Conservation (phyloP, 2,329 filamentous ascomycete genomes). For the Lecanicillium sp. region DNA sequence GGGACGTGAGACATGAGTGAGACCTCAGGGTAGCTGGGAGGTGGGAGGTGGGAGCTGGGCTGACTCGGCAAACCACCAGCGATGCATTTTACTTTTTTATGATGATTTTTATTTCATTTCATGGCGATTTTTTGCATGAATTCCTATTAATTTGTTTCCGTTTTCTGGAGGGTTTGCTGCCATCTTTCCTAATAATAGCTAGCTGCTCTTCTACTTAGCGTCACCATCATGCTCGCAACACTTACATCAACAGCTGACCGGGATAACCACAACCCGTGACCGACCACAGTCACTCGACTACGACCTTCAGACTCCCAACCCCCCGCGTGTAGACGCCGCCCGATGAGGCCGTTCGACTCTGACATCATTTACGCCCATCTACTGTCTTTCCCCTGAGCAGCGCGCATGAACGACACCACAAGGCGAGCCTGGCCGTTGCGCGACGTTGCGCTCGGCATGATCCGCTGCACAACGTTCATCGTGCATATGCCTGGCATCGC, state of each 20-base stretch:
- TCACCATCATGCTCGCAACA: no score
- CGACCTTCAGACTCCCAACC: not conserved
- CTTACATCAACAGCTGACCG: not conserved
- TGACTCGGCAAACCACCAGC: no score
- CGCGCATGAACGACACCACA: not conserved
- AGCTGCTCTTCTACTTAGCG: no score
- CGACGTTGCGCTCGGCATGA: slow-evolving; percentile 7
- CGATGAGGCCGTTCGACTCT: not conserved
- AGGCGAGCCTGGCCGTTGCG: not conserved
- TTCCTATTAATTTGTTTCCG: no score
- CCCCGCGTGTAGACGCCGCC: not conserved
- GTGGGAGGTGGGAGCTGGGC: no score
- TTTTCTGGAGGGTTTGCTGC: no score
- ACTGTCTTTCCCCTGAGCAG: not conserved
- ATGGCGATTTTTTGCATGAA: not conserved
- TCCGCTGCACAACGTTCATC: slow-evolving; percentile 1
- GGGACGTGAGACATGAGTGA: not conserved
- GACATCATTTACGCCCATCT: not conserved
- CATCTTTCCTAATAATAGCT: no score
- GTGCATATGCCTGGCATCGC: slow-evolving; percentile 8
- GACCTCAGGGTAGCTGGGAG: no score
- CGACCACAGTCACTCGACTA: not conserved
- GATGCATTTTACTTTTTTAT: no score
- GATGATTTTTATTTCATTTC: not conserved
- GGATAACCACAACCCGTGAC: slow-evolving; percentile 9